A percentile compares a stretch with the other conserved stretches of the same genome.
Evolutionary conservation across 2,329 filamentous ascomycete species (phyloP).

Genomic region (Pseudogymnoascus sp.): DNA sequence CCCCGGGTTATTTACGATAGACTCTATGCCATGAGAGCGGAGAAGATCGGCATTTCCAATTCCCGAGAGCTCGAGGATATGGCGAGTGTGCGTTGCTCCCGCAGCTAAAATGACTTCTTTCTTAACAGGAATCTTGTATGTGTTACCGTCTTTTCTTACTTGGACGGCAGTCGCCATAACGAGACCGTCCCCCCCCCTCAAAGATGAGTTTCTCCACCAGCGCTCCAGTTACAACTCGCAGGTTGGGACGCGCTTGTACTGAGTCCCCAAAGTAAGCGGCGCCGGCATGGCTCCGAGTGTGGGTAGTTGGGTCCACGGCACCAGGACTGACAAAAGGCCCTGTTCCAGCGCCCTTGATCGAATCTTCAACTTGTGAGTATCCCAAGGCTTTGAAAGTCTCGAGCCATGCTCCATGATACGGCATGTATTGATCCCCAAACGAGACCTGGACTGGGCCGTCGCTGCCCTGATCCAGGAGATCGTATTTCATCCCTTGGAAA

Average conservation of each 20-base stretch:
- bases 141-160: slow-evolving; percentile 11
- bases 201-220: slow-evolving; percentile 63
- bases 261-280: slow-evolving; percentile 19
- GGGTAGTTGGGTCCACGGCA: slow-evolving; percentile 15
- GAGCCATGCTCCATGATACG: slow-evolving; percentile 12
- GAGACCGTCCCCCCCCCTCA: neutral
- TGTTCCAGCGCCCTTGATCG: slow-evolving; percentile 9
- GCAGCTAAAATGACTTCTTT: slow-evolving; percentile 25
- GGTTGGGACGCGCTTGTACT: slow-evolving; percentile 38
- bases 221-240: slow-evolving; percentile 75
- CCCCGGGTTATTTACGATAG: slow-evolving; percentile 15
- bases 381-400: slow-evolving; percentile 11
- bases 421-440: slow-evolving; percentile 12
- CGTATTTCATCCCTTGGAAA: neutral
- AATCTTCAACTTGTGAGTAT: slow-evolving; percentile 8
- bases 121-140: slow-evolving; percentile 14
- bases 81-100: slow-evolving; percentile 23
- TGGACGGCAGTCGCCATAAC: neutral
- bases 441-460: slow-evolving; percentile 13
- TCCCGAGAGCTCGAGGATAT: slow-evolving; percentile 28
- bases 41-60: slow-evolving; percentile 20
- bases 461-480: slow-evolving; percentile 9
- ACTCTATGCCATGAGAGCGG: slow-evolving; percentile 15
- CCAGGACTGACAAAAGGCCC: slow-evolving; percentile 26
- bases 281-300: slow-evolving; percentile 17